Base-by-base conservation (phyloP, 2,329 filamentous ascomycete species). In the Botrytis sinoallii region DNA sequence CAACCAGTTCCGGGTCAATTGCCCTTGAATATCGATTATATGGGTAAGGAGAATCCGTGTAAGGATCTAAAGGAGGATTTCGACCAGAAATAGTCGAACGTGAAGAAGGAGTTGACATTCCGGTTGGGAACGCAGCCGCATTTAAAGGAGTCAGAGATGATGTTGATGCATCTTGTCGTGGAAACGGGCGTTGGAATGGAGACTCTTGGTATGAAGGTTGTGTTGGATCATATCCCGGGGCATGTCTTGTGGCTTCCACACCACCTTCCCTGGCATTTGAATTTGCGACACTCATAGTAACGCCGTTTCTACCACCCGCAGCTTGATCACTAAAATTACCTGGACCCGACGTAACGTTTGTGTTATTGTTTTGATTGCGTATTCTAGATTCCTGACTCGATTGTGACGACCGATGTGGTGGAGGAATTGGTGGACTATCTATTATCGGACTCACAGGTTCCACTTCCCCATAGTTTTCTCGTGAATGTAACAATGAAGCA, bases 311-410 rank as follows among this genome's bases (percentile, higher is more conserved):
- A 73, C 90, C 91, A 77, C 90, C 91, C 35, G 86, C 85, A 25
- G 91, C 88, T 57, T 84, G 82, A 68, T 88, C 85, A 75, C 90
- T 86, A 76, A 91, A 88, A 80, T 93, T 93, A 82, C 93, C 90
- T 75, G 88, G 86, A 48, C 89, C 90, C 2, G 89, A 89, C 1
- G 90, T 91, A 40, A 84, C 83, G 81, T 83, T 73, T 79, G 75
- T 76, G 60, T 77, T 78, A 46, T 72, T 68, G 63, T 59, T 72
- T 55, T 72, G 52, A 59, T 68, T 72, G 32, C 61, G 70, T 60
- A 42, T 48, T 74, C 44, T 44, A 65, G 70, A 71, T 71, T 77
- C 77, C 71, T 46, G 77, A 73, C 79, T 77, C 74, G 79, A 74
- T 77, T 77, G 76, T 35, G 74, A 52, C 59, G 78, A 76, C 46